Conservation (phyloP, 805 yeast species). For the Myxozyma vanderwaltii region DNA sequence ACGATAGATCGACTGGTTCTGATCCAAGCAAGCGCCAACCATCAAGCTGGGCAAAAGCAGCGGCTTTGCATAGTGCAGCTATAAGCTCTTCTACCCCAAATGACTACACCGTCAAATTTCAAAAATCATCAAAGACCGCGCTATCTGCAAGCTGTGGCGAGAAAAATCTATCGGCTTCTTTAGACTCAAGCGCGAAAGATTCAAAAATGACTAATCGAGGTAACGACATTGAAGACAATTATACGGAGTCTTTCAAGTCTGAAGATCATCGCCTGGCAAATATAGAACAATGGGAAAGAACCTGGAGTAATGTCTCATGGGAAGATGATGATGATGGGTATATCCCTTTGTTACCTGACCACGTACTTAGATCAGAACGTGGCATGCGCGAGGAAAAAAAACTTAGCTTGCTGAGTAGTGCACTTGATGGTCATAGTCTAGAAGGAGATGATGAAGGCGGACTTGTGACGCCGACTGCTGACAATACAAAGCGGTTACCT, state of each 20-base stretch:
- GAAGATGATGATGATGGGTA: slow-evolving; percentile 6
- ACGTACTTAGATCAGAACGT: not conserved
- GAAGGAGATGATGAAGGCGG: not conserved
- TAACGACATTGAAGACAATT: not conserved
- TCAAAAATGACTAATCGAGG: not conserved
- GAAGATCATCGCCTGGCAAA: not conserved
- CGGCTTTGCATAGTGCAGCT: not conserved
- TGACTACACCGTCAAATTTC: not conserved
- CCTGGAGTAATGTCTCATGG: slow-evolving; percentile 2
- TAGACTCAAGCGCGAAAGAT: not conserved
- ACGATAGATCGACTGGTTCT: no score
- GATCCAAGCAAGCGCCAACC: not conserved
- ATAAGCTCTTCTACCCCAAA: not conserved
- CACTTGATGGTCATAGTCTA: not conserved
- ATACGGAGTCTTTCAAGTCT: not conserved
- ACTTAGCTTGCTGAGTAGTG: not conserved
- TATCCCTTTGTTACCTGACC: not conserved
- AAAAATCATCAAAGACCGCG: not conserved
- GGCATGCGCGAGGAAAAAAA: not conserved
- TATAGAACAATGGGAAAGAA: not conserved
- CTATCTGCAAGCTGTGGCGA: not conserved
- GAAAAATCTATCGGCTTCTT: not conserved
- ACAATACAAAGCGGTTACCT: not conserved
- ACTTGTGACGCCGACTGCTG: not conserved
- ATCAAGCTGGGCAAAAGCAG: not conserved